These are phyloP conservation scores for Holtermanniella nyarrowii DNA, from an alignment of 768 basidiomycete genomes.

Conservation along the genomic window DNA sequence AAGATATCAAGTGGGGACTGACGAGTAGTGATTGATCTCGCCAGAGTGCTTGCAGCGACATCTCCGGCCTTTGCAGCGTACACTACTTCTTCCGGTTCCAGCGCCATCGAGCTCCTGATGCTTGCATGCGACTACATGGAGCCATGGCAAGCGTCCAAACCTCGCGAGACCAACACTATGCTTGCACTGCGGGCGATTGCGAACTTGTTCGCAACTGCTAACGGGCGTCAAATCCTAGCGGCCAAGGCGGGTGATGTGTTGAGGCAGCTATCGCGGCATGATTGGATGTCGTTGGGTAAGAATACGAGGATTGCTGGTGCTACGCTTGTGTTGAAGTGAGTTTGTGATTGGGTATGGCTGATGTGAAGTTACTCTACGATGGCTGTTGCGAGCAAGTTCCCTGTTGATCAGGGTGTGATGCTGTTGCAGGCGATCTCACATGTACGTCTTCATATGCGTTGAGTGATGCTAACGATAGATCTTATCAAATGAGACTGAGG, in stretches of 20 bases:
- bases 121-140: constrained; percentile 57
- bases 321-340: constrained; percentile 81
- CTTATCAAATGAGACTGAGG: constrained; percentile 31
- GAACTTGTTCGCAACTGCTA: constrained; percentile 55
- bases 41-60: constrained; percentile 61
- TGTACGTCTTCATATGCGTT: constrained; percentile 10
- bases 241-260: constrained; percentile 22
- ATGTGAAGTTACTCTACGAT: constrained; percentile 33
- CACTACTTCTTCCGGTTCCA: constrained; percentile 44
- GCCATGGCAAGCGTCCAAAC: constrained; percentile 53
- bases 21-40: constrained; percentile 66
- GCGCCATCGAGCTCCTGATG: constrained; percentile 56
- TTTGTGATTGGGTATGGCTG: constrained; percentile 10
- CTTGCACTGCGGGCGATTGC: constrained; percentile 67
- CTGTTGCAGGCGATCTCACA: constrained; percentile 24
- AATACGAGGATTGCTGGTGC: constrained; percentile 68
- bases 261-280: constrained; percentile 1
- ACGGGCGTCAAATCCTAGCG: constrained; percentile 20
- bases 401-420: constrained; percentile 6
- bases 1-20: not conserved
- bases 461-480: constrained; percentile 13
- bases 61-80: constrained; percentile 47
- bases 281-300: constrained; percentile 10
- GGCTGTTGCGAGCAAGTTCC: constrained; percentile 18
- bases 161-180: constrained; percentile 73